Evolutionary conservation across 371 early-diverging fungal genomes (phyloP), one percentile per base, ranked within the genome.

Genomic region (Pancytospora philotis): DNA sequence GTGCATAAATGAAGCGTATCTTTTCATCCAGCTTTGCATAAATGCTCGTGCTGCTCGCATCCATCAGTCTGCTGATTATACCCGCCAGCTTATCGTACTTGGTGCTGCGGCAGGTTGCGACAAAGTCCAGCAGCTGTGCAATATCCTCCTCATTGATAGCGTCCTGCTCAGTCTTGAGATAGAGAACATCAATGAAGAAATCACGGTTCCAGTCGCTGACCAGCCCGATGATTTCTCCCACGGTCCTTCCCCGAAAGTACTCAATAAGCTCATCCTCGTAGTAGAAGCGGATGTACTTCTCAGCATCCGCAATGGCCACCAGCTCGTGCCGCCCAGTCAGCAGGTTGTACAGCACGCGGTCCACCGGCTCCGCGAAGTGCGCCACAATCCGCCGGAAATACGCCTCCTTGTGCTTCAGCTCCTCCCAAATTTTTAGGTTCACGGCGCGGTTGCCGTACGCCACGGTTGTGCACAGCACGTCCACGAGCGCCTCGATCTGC

Each of bases 261-360:
- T 10, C 27, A 10, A 55, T 55, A 10, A 55, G 55, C 55, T 55
- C 55, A 55, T 55, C 27, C 34, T 55, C 55, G 34, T 55, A 55
- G 10, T 10, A 16, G 27, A 55, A 55, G 55, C 34, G 27, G 34
- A 55, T 55, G 27, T 55, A 55, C 27, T 55, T 55, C 10, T 10
- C 27, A 10, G 55, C 55, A 10, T 55, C 55, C 34, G 16, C 34
- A 27, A 25, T 25, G 10, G 55, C 34, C 27, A 55, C 10, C 27
- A 30, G 16, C 27, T 16, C 10, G 27, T 55, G 27, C 30, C 22
- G 16, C 22, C 27, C 27, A 10, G 55, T 55, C 10, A 55, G 10
- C 34, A 55, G 10, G 34, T 55, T 25, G 10, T 10, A 25, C 27
- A 55, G 55, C 27, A 10, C 10, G 16, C 34, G 10, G 27, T 55